Evolutionary conservation across 2,329 filamentous ascomycete genomes (phyloP).

Genomic region (Neopestalotiopsis clavispora): DNA sequence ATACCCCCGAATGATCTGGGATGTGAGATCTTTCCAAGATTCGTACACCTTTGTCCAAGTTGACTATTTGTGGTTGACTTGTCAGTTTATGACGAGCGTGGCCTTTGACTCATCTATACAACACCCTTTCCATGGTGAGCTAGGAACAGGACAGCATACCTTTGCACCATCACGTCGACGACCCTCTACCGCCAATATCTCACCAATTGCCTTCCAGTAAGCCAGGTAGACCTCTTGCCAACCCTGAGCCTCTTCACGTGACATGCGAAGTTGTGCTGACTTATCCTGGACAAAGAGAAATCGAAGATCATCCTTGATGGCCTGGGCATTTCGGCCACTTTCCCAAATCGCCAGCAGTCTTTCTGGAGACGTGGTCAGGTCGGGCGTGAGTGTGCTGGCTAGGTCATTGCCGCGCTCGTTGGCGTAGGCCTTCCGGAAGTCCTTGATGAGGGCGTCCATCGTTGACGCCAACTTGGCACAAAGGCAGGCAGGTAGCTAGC

Average conservation of each 20-base stretch:
- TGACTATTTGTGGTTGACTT: constrained; percentile 37
- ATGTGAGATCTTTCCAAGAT: constrained; percentile 84
- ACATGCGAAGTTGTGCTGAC: constrained; percentile 56
- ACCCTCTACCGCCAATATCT: constrained; percentile 71
- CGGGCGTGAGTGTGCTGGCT: constrained; percentile 75
- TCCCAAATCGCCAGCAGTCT: constrained; percentile 74
- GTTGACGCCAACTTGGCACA: constrained; percentile 20
- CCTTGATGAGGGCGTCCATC: constrained; percentile 77
- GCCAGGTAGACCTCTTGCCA: constrained; percentile 86
- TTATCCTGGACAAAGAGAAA: constrained; percentile 71
- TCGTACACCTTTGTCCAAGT: constrained; percentile 86
- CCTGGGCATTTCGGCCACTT: constrained; percentile 66
- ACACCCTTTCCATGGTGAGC: not conserved
- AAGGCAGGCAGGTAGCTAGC: not conserved
- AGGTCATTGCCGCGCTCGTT: constrained; percentile 73
- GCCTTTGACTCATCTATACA: not conserved
- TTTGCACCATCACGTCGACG: constrained; percentile 38
- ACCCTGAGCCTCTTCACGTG: constrained; percentile 72
- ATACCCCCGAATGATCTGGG: constrained; percentile 80
- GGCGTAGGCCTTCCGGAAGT: constrained; percentile 73
- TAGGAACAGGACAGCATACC: constrained; percentile 26
- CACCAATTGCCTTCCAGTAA: constrained; percentile 83
- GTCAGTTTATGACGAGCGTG: not conserved
- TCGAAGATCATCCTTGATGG: constrained; percentile 71
- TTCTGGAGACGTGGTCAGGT: constrained; percentile 66